A percentile compares a stretch with the other conserved stretches of the same genome.
Conservation (phyloP, 768 basidiomycete genomes). For the Serendipita sp. region DNA sequence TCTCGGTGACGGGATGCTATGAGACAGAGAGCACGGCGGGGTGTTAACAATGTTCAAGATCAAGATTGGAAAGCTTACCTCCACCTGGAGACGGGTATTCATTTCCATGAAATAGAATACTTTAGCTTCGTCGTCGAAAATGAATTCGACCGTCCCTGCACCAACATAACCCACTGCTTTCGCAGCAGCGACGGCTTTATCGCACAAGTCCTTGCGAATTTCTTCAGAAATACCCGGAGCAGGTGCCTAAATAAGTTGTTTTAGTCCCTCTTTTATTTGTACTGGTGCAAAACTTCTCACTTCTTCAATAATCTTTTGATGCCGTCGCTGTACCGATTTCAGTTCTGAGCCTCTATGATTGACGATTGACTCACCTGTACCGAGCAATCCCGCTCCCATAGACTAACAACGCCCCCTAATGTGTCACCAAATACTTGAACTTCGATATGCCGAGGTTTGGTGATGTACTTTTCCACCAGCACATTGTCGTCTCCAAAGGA, state of each 20-base stretch:
- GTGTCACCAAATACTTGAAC: constrained; percentile 89
- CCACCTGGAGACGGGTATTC: constrained; percentile 77
- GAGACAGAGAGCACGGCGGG: neutral
- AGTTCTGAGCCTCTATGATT: neutral
- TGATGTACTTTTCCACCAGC: constrained; percentile 77
- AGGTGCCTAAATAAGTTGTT: constrained; percentile 44
- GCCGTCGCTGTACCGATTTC: constrained; percentile 32
- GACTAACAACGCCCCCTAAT: constrained; percentile 64
- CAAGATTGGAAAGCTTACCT: constrained; percentile 20
- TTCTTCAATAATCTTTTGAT: constrained; percentile 94
- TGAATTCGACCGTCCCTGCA: constrained; percentile 92
- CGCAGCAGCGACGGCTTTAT: constrained; percentile 85
- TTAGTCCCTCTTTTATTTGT: neutral
- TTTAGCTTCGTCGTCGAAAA: constrained; percentile 80
- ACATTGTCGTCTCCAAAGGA: constrained; percentile 79
- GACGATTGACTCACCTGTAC: constrained; percentile 37
- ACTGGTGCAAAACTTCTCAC: constrained; percentile 21
- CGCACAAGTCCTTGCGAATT: constrained; percentile 63
- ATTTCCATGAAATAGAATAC: constrained; percentile 96
- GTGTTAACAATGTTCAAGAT: neutral
- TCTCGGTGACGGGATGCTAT: constrained; percentile 78
- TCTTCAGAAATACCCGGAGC: constrained; percentile 75
- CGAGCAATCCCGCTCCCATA: constrained; percentile 93
- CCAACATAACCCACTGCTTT: constrained; percentile 83
- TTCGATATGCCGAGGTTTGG: constrained; percentile 78